Percentiles rank a stretch among this genome's conserved stretches.
Evolutionary conservation across 257 asterid genomes (phyloP).

Genomic region (Solanum ossicruentum): DNA sequence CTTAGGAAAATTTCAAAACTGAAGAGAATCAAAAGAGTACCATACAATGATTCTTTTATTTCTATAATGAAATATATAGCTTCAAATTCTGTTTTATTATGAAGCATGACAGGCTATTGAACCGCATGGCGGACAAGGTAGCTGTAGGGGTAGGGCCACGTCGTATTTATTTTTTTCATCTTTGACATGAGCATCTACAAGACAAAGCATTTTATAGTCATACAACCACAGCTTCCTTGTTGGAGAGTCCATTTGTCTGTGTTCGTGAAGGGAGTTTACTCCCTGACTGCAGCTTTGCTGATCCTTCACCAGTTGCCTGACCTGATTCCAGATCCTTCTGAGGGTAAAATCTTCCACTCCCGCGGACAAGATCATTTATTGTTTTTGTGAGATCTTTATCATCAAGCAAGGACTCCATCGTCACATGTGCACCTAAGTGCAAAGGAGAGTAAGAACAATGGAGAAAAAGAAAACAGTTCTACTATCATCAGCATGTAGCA

Average conservation of each 20-base stretch:
- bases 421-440: constrained; percentile 69
- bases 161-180: not conserved
- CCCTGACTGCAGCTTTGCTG: constrained; percentile 16
- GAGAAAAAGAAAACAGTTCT: not conserved
- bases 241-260: constrained; percentile 7
- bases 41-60: not conserved
- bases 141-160: not conserved
- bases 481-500: not conserved
- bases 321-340: constrained; percentile 10
- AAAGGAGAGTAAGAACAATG: not conserved
- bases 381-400: constrained; percentile 43
- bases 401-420: constrained; percentile 69
- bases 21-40: not conserved
- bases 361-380: constrained; percentile 49
- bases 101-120: not conserved
- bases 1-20: not conserved
- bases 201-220: not conserved
- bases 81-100: not conserved
- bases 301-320: constrained; percentile 1
- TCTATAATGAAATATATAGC: not conserved
- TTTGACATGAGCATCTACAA: not conserved
- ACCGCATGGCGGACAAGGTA: not conserved
- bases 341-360: constrained; percentile 71
- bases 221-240: constrained; percentile 10
- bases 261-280: not conserved